phyloP scores from a whole-genome alignment of 768 basidiomycete species.

The Trametes coccinea region DNA sequence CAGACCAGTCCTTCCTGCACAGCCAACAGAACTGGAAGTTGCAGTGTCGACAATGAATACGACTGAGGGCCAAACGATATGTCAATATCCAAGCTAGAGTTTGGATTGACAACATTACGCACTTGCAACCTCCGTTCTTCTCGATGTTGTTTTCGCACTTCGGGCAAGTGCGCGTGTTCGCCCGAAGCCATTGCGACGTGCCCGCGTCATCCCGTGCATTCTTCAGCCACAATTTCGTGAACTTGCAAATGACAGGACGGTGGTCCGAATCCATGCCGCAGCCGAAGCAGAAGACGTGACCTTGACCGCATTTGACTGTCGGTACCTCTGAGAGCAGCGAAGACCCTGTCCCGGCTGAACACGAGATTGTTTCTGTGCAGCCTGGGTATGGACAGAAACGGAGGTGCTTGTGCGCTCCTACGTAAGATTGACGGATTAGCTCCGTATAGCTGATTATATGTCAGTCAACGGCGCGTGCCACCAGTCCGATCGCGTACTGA shows the following conservation, averaged over 20 bases:
- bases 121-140: slow-evolving; percentile 99
- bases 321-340: slow-evolving; percentile 82
- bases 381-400: slow-evolving; percentile 95
- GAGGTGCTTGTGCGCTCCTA: slow-evolving; percentile 77
- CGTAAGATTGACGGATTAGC: slow-evolving; percentile 86
- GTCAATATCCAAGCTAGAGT: too few species aligned
- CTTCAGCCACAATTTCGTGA: slow-evolving; percentile 90
- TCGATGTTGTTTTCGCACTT: slow-evolving; percentile 97
- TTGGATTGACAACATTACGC: slow-evolving; percentile 37
- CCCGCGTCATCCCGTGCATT: slow-evolving; percentile 97
- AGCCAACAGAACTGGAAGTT: slow-evolving; percentile 99
- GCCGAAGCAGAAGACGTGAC: slow-evolving; percentile 92
- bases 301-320: slow-evolving; percentile 79
- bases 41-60: slow-evolving; percentile 99
- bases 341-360: slow-evolving; percentile 64
- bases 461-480: background rate
- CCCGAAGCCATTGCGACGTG: slow-evolving; percentile 99
- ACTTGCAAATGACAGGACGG: slow-evolving; percentile 85
- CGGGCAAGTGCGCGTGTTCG: slow-evolving; percentile 96
- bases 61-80: slow-evolving; percentile 49
- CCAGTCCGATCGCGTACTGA: background rate
- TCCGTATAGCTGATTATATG: slow-evolving; percentile 48
- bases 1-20: slow-evolving; percentile 71
- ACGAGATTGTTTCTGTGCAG: slow-evolving; percentile 90
- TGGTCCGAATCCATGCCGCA: slow-evolving; percentile 88